Conservation (phyloP, 2,329 filamentous ascomycete species). For the Trichophyton rubrum region DNA sequence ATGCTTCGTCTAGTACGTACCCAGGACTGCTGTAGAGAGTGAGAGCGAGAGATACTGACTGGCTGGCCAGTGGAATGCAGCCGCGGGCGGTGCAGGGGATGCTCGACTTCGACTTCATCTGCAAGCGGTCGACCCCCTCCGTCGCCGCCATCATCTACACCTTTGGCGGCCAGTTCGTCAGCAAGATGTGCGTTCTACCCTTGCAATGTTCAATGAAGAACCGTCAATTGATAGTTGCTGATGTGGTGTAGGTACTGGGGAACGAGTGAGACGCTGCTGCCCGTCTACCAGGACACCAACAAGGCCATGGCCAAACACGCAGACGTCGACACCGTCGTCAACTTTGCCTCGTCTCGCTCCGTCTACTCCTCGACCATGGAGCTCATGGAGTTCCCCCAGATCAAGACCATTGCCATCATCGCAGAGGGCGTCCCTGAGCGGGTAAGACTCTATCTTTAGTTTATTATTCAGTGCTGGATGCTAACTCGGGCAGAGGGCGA, state of each 20-base stretch:
- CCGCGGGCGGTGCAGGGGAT: constrained; percentile 83
- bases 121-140: constrained; percentile 92
- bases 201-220: no score
- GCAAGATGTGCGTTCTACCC: constrained; percentile 65
- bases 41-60: neutral
- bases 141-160: constrained; percentile 99
- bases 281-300: constrained; percentile 87
- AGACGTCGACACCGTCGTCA: constrained; percentile 95
- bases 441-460: constrained; percentile 39
- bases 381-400: constrained; percentile 91
- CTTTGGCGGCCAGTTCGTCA: constrained; percentile 98
- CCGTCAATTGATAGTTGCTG: no score
- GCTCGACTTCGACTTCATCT: constrained; percentile 99
- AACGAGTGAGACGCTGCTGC: constrained; percentile 95
- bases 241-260: constrained; percentile 66
- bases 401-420: constrained; percentile 98
- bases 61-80: constrained; percentile 62
- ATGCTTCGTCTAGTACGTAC: constrained; percentile 87
- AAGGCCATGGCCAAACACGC: constrained; percentile 95
- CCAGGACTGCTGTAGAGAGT: neutral
- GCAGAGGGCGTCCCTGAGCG: constrained; percentile 97
- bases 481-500: constrained; percentile 55
- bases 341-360: constrained; percentile 97
- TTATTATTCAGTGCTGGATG: no score
- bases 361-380: constrained; percentile 99